A percentile compares a stretch with the other conserved stretches of the same genome.
phyloP scores from a whole-genome alignment of 2,329 filamentous ascomycete genomes.

The Colletotrichum siamense region DNA sequence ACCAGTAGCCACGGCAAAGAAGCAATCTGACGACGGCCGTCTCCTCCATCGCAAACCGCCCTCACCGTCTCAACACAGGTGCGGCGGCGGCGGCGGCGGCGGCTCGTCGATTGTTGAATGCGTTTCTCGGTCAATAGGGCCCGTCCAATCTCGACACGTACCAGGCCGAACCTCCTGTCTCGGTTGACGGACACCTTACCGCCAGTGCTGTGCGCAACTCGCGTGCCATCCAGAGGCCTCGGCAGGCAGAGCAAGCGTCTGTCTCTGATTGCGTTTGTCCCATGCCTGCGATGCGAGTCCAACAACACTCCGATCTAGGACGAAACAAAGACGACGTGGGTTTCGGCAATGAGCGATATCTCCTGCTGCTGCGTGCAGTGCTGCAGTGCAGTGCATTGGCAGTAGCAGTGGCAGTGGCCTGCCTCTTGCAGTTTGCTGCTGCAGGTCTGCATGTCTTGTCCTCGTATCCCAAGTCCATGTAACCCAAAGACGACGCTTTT shows the following conservation, averaged over 20 bases:
- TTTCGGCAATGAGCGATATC: neutral
- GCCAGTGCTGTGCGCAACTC: neutral
- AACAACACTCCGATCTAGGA: neutral
- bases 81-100: neutral
- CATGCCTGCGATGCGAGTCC: neutral
- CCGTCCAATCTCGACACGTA: neutral
- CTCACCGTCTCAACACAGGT: neutral
- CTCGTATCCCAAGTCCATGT: slow-evolving; percentile 17
- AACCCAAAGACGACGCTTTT: slow-evolving; percentile 1
- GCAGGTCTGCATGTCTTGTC: slow-evolving; percentile 8
- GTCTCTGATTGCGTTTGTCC: neutral
- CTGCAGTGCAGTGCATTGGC: neutral
- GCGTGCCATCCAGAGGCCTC: neutral
- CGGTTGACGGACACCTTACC: neutral
- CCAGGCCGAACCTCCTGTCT: neutral
- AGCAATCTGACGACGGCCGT: neutral
- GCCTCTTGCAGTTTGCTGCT: slow-evolving; percentile 5
- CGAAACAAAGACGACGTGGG: neutral
- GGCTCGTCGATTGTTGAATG: neutral
- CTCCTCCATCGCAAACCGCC: neutral
- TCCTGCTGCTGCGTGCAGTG: neutral
- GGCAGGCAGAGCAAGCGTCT: neutral
- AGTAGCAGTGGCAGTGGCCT: neutral
- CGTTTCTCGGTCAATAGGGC: neutral
- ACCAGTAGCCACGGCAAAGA: neutral